Evolutionary conservation across 208 protist genomes (phyloP).

Genomic region (Endotrypanum monterogeii): DNA sequence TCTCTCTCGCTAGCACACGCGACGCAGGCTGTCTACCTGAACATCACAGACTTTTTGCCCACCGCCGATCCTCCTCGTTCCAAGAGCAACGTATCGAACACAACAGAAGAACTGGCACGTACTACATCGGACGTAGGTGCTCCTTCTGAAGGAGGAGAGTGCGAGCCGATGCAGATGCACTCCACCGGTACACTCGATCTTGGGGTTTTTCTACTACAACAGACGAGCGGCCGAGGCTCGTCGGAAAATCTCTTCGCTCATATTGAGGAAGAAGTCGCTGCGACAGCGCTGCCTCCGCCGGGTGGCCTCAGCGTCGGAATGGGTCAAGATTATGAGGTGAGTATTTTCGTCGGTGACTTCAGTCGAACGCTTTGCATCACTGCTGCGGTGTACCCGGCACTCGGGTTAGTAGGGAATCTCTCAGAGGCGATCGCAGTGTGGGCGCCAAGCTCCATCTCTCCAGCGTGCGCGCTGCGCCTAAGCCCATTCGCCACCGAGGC

Average conservation of each 20-base stretch:
- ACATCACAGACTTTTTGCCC: neutral
- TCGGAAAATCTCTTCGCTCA: neutral
- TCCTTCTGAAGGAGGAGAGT: neutral
- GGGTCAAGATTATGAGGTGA: conserved; percentile 10
- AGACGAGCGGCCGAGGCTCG: neutral
- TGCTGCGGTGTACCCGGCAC: conserved; percentile 20
- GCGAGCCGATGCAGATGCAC: conserved; percentile 10
- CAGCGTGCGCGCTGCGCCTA: conserved; percentile 24
- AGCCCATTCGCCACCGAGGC: neutral
- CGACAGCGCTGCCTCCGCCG: neutral
- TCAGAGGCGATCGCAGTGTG: conserved; percentile 5
- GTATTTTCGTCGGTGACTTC: conserved; percentile 26
- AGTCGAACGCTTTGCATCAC: conserved; percentile 16
- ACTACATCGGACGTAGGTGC: neutral
- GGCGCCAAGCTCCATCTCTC: conserved; percentile 16
- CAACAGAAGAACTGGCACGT: neutral
- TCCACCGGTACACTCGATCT: conserved; percentile 18
- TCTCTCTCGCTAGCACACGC: neutral
- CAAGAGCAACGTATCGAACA: neutral
- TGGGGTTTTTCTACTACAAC: conserved; percentile 18
- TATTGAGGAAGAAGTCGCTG: neutral
- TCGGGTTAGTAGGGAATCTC: conserved; percentile 8
- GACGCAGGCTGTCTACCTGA: conserved; percentile 12
- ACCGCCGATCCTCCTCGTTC: neutral
- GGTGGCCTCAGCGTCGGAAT: conserved; percentile 21